Base-by-base conservation (phyloP, 2,329 filamentous ascomycete genomes). In the Xylaria hypoxylon region DNA sequence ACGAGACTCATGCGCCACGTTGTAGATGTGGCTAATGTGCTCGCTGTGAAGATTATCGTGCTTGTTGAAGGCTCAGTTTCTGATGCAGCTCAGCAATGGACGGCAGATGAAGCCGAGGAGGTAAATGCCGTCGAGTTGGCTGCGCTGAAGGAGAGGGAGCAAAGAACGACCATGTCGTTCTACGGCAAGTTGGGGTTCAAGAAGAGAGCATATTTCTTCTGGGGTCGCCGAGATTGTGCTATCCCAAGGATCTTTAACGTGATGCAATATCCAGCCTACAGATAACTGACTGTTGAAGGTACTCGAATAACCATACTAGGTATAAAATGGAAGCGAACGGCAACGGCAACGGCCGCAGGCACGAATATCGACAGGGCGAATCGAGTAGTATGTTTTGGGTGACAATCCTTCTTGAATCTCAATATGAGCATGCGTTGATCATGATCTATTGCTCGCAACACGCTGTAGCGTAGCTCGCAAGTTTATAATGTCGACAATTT, bases 201-300 rank as follows among this genome's bases (percentile, higher is more conserved):
- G 40, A 62, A 61, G 47, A 68, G 68, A 53, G 42, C 68, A 17
- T 56, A 68, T 56, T 69, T 69, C 62, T 68, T 68, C 65, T 68
- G 68, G 65, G 68, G 68, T 45, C 65, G 68, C 26, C 62, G 42
- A 38, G 62, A 26, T 17, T 65, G 47, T 50, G 45, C 55, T 13
- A 69, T 68, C n/a, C 65, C 65, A 7, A 69, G 62, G 22, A 69
- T 69, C 15, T 69, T 69, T 40, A 57, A 69, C 45, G 59, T 69
- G n/a, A 68, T 69, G 68, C 65, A 69, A 56, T 65, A 69, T 35
- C 58, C 67, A 35, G 42, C 60, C 47, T 31, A 40, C 15, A 22
- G n/a, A 11, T 67, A 57, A 35, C 22, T 2, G 50, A 33, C 6
- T 15, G 17, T 19, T 45, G 15, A 8, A 19, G 19, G 33, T 33